Evolutionary conservation across 306 rosid genomes (phyloP).

Genomic region (Amphicarpaea edgeworthii): DNA sequence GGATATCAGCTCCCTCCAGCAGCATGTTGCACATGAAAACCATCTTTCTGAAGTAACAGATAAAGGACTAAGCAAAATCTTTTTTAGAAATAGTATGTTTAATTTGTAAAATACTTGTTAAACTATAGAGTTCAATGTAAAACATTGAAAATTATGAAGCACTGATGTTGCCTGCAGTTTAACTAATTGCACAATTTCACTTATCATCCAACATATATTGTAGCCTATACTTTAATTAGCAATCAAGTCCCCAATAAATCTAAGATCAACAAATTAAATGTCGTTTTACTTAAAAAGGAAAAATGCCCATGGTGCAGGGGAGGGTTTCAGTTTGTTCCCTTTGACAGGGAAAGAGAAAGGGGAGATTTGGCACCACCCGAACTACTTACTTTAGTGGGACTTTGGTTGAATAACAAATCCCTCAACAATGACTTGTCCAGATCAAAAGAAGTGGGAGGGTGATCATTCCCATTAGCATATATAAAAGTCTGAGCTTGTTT

Average conservation of each 20-base stretch:
- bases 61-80: not conserved
- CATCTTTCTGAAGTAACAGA: not conserved
- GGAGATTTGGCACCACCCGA: slow-evolving; percentile 2
- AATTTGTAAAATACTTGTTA: not conserved
- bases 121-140: not conserved
- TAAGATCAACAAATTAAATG: not conserved
- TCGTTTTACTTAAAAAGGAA: too few relatives aligned
- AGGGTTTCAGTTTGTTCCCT: too few relatives aligned
- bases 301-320: too few relatives aligned
- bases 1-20: not conserved
- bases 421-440: slow-evolving; percentile 75
- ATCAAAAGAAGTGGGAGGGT: slow-evolving; percentile 88
- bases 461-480: slow-evolving; percentile 83
- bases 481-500: slow-evolving; percentile 83
- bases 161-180: slow-evolving; percentile 2
- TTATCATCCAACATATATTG: not conserved
- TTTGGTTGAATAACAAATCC: slow-evolving; percentile 86
- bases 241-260: not conserved
- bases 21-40: not conserved
- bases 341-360: not conserved
- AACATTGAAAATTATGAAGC: slow-evolving; percentile 11
- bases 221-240: not conserved
- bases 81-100: not conserved
- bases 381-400: slow-evolving; percentile 82
- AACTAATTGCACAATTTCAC: slow-evolving; percentile 19